These are phyloP conservation scores for Tolypocladium nubicola DNA, from an alignment of 2,329 filamentous ascomycete species.

Conservation along the genomic window DNA sequence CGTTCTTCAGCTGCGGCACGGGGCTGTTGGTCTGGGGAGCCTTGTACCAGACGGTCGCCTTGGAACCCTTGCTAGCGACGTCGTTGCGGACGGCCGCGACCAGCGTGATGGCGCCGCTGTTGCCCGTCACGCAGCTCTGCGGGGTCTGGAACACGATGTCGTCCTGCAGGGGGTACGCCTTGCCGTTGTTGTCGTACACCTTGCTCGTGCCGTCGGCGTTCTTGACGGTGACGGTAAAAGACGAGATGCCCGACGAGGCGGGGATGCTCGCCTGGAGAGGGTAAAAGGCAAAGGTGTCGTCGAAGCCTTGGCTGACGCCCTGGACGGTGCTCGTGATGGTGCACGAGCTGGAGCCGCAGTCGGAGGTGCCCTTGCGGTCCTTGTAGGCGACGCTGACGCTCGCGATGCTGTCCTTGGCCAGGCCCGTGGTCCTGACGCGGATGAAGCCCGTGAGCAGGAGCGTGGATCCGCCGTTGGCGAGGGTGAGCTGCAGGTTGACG, in stretches of 20 bases:
- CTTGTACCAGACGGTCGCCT: slow-evolving; percentile 33
- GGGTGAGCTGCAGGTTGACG: slow-evolving; percentile 42
- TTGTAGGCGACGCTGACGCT: slow-evolving; percentile 44
- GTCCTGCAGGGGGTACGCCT: slow-evolving; percentile 43
- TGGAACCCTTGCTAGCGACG: slow-evolving; percentile 27
- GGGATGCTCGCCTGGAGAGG: slow-evolving; percentile 40
- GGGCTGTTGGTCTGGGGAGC: slow-evolving; percentile 27
- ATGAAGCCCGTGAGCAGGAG: slow-evolving; percentile 44
- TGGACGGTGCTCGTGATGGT: slow-evolving; percentile 33
- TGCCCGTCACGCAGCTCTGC: slow-evolving; percentile 43
- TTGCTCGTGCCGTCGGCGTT: slow-evolving; percentile 33
- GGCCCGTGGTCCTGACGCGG: slow-evolving; percentile 42
- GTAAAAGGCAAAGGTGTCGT: slow-evolving; percentile 48
- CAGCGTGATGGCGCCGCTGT: slow-evolving; percentile 30
- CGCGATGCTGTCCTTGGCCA: slow-evolving; percentile 29
- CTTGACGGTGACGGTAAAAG: slow-evolving; percentile 45
- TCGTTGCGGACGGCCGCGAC: slow-evolving; percentile 40
- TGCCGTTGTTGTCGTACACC: slow-evolving; percentile 46
- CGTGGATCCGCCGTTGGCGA: slow-evolving; percentile 35
- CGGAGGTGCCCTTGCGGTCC: slow-evolving; percentile 37
- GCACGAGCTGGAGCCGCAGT: slow-evolving; percentile 31
- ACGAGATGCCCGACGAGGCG: slow-evolving; percentile 48
- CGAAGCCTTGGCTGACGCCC: slow-evolving; percentile 43
- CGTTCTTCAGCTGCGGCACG: slow-evolving; percentile 27
- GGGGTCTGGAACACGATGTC: slow-evolving; percentile 42